Evolutionary conservation across 106 monocot genomes (phyloP).

Genomic region (Dendrobium huoshanense): DNA sequence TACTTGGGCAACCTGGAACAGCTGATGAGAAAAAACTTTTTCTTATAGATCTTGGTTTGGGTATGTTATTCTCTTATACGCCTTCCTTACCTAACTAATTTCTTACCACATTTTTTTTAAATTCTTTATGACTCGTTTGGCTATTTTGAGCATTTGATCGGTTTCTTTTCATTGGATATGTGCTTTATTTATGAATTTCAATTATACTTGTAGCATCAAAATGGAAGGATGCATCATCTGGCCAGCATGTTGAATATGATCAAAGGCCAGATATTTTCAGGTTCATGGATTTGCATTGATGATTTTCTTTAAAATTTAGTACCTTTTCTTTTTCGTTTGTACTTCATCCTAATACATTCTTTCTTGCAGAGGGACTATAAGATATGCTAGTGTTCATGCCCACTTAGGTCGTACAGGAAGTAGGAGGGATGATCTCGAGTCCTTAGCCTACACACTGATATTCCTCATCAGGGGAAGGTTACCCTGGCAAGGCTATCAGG

Average conservation of each 20-base stretch:
- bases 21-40: conserved; percentile 96
- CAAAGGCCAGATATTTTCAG: conserved; percentile 98
- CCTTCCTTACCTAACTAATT: neutral
- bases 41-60: conserved; percentile 96
- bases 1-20: conserved; percentile 88
- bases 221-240: conserved; percentile 85
- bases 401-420: conserved; percentile 96
- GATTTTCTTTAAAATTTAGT: neutral
- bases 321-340: neutral
- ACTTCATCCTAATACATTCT: conserved; percentile 7
- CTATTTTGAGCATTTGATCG: neutral
- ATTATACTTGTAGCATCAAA: conserved; percentile 53
- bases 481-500: conserved; percentile 99
- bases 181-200: neutral
- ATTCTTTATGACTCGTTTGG: neutral
- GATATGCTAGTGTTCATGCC: conserved; percentile 98
- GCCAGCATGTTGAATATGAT: conserved; percentile 96
- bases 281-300: conserved; percentile 21
- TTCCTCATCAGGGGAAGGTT: conserved; percentile 87
- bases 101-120: neutral
- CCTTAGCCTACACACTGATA: conserved; percentile 82
- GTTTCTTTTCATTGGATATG: neutral
- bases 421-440: conserved; percentile 94
- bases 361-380: conserved; percentile 79
- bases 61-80: conserved; percentile 21